Percentiles rank a stretch among this genome's conserved stretches.
Conservation (phyloP, 2,329 filamentous ascomycete species). For the Penicillium sp. region DNA sequence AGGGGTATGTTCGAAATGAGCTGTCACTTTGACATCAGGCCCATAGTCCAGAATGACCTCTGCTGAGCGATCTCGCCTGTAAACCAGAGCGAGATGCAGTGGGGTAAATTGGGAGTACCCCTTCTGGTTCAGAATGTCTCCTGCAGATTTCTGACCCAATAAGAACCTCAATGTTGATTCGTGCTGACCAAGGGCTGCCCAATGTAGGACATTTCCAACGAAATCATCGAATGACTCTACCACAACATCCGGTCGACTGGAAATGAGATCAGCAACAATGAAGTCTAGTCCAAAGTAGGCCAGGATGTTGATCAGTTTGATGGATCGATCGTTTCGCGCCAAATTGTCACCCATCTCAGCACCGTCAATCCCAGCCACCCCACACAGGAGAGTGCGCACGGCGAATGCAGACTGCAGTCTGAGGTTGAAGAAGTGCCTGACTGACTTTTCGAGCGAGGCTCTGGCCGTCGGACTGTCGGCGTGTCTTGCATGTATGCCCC, state of each 20-base stretch:
- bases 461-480: neutral
- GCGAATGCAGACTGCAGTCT: neutral
- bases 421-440: neutral
- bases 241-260: neutral
- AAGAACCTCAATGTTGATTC: neutral
- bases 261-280: neutral
- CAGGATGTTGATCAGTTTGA: conserved; percentile 1
- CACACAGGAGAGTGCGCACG: neutral
- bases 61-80: neutral
- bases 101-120: neutral
- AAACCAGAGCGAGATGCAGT: neutral
- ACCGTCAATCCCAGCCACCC: neutral
- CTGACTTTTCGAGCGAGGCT: neutral
- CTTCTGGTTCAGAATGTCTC: neutral
- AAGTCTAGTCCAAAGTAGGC: conserved; percentile 1
- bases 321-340: neutral
- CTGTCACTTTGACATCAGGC: neutral
- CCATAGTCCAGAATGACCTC: conserved; percentile 1
- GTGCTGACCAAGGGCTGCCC: conserved; percentile 2
- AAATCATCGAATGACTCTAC: neutral
- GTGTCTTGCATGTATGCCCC: conserved; percentile 1
- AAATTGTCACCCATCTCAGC: conserved; percentile 2
- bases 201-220: conserved; percentile 2
- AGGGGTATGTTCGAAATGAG: neutral
- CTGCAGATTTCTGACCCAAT: neutral